Conservation (phyloP, 1,284 basidiomycete genomes). For the Sanghuangporus weigelae region DNA sequence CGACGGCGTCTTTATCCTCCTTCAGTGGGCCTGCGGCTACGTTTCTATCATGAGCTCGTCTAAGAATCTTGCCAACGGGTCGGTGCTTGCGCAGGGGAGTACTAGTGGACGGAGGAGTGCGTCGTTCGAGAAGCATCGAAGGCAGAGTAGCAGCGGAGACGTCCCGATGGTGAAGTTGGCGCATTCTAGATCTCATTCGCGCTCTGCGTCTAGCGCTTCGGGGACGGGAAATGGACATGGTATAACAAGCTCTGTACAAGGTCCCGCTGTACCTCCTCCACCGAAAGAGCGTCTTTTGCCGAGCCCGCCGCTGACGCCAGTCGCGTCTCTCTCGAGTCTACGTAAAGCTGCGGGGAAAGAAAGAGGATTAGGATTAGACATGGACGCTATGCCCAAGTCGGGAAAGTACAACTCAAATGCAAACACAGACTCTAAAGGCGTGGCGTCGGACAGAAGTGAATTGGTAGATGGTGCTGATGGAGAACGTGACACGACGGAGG, state of each 20-base stretch:
- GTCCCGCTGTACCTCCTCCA: neutral
- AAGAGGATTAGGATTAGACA: neutral
- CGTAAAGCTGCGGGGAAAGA: neutral
- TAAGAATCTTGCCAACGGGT: neutral
- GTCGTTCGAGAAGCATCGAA: conserved; percentile 2
- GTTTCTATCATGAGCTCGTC: neutral
- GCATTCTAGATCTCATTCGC: neutral
- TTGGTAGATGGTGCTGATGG: neutral
- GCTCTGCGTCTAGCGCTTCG: neutral
- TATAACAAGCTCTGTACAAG: neutral
- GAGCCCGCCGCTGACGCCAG: conserved; percentile 21
- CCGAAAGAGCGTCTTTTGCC: conserved; percentile 18
- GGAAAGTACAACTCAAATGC: neutral
- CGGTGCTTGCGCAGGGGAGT: neutral
- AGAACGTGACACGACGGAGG: neutral
- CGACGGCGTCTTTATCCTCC: neutral
- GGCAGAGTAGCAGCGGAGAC: neutral
- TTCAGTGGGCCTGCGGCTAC: neutral
- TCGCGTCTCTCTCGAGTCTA: conserved; percentile 13
- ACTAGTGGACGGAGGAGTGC: neutral
- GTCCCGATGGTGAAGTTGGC: neutral
- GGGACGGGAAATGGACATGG: neutral
- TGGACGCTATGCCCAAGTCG: neutral
- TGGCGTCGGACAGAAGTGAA: neutral
- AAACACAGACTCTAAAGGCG: neutral